Conservation (phyloP, 192 early-diverging fungal species). For the Entrophospora sp. region DNA sequence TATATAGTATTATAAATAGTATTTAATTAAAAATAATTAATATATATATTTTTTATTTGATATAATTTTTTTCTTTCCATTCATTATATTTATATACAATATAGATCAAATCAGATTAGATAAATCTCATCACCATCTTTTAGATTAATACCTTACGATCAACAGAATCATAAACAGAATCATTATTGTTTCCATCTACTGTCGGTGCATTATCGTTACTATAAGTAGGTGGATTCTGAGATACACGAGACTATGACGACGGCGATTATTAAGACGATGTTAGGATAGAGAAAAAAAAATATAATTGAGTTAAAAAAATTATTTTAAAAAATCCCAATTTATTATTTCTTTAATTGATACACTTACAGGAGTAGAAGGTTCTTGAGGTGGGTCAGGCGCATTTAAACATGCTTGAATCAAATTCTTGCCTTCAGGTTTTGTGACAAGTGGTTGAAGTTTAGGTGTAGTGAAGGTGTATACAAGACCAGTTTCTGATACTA, state of each 20-base stretch:
- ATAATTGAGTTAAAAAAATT: neutral
- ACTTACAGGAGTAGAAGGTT: slow-evolving; percentile 27
- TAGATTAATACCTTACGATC: slow-evolving; percentile 19
- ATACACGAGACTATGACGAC: neutral
- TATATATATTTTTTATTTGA: too few species aligned
- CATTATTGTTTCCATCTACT: slow-evolving; percentile 2
- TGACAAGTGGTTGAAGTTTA: slow-evolving; percentile 87
- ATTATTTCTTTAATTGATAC: neutral
- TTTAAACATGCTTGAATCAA: slow-evolving; percentile 89
- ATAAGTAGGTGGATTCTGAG: neutral
- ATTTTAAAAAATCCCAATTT: neutral
- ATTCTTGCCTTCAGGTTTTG: slow-evolving; percentile 84
- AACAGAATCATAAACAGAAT: slow-evolving; percentile 2
- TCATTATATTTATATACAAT: too few species aligned
- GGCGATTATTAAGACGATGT: neutral
- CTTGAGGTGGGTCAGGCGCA: slow-evolving; percentile 54
- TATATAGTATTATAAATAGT: neutral
- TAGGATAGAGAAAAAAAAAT: neutral
- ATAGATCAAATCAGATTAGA: too few species aligned
- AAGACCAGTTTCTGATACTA: slow-evolving; percentile 91
- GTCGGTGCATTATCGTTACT: slow-evolving; percentile 13
- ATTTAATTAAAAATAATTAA: neutral
- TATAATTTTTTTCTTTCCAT: too few species aligned
- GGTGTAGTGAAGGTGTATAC: slow-evolving; percentile 94
- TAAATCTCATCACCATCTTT: neutral